Conservation (phyloP, 2,329 filamentous ascomycete genomes). For the Ophiocordyceps australis region DNA sequence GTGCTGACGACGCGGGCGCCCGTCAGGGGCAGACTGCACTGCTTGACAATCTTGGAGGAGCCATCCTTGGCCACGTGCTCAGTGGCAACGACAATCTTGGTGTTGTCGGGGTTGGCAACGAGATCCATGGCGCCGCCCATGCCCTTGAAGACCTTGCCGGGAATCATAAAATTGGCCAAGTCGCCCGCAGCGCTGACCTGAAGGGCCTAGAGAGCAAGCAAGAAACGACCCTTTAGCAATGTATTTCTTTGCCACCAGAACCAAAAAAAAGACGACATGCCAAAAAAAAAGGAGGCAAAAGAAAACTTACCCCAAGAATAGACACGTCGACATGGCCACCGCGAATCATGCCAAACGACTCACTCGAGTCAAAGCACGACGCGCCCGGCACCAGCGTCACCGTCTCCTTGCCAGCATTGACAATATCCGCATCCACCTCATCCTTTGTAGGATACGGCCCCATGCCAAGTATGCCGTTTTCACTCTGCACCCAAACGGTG, state of each 20-base stretch:
- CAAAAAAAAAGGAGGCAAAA: too few species aligned
- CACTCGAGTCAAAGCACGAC: conserved; percentile 59
- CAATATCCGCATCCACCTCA: conserved; percentile 58
- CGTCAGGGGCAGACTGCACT: conserved; percentile 46
- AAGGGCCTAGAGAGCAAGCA: conserved; percentile 27
- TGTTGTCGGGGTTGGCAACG: conserved; percentile 51
- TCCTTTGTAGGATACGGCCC: conserved; percentile 60
- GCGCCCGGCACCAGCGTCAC: conserved; percentile 65
- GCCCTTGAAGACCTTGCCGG: conserved; percentile 73
- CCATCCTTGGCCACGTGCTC: conserved; percentile 55
- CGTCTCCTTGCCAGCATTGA: conserved; percentile 80
- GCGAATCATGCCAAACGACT: conserved; percentile 78
- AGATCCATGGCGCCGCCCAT: conserved; percentile 70
- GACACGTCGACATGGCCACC: conserved; percentile 72
- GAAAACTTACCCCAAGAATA: conserved; percentile 45
- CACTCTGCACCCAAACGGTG: conserved; percentile 69
- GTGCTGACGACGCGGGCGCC: conserved; percentile 50
- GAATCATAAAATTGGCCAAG: conserved; percentile 80
- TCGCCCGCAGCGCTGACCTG: conserved; percentile 67
- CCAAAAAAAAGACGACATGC: too few species aligned
- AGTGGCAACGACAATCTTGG: conserved; percentile 55
- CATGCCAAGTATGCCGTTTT: conserved; percentile 76
- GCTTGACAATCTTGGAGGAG: conserved; percentile 45
- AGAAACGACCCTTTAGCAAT: conserved; percentile 1
- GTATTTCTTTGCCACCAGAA: too few species aligned